Evolutionary conservation across 1,284 basidiomycete genomes (phyloP).

Genomic region (Melampsora medusae): DNA sequence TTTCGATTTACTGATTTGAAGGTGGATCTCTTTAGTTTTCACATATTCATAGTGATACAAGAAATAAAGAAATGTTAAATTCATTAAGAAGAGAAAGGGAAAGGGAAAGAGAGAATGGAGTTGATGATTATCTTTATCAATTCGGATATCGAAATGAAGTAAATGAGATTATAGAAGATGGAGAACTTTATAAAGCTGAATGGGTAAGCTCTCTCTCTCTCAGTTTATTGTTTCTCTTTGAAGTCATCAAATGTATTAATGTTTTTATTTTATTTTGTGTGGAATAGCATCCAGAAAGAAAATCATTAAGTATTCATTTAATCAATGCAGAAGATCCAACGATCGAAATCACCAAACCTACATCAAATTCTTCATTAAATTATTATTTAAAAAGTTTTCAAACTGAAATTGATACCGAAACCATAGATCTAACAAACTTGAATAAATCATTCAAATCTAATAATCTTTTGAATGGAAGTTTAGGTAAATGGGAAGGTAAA

Average conservation of each 20-base stretch:
- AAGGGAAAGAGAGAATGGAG: not conserved
- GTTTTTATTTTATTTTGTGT: too few relatives aligned
- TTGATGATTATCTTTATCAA: slow-evolving; percentile 3
- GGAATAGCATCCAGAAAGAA: slow-evolving; percentile 36
- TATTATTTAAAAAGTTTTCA: not conserved
- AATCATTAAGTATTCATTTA: slow-evolving; percentile 36
- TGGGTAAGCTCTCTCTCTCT: slow-evolving; percentile 24
- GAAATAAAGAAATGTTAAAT: slow-evolving; percentile 34
- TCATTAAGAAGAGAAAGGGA: slow-evolving; percentile 28
- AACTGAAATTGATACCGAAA: not conserved
- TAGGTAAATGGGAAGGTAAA: too few relatives aligned
- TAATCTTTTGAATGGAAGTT: too few relatives aligned
- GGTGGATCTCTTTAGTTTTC: slow-evolving; percentile 17
- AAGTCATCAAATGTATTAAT: not conserved
- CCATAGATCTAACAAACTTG: not conserved
- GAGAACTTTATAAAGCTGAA: slow-evolving; percentile 39
- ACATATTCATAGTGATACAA: slow-evolving; percentile 39
- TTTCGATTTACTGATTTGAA: not conserved
- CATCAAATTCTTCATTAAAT: not conserved
- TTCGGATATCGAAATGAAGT: slow-evolving; percentile 38
- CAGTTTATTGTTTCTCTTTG: not conserved
- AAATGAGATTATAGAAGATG: slow-evolving; percentile 28
- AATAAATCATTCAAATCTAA: too few relatives aligned
- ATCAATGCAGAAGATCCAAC: slow-evolving; percentile 27
- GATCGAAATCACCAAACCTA: slow-evolving; percentile 4